Base-by-base conservation (phyloP, 1,284 basidiomycete species). In the Heterobasidion parviporum region DNA sequence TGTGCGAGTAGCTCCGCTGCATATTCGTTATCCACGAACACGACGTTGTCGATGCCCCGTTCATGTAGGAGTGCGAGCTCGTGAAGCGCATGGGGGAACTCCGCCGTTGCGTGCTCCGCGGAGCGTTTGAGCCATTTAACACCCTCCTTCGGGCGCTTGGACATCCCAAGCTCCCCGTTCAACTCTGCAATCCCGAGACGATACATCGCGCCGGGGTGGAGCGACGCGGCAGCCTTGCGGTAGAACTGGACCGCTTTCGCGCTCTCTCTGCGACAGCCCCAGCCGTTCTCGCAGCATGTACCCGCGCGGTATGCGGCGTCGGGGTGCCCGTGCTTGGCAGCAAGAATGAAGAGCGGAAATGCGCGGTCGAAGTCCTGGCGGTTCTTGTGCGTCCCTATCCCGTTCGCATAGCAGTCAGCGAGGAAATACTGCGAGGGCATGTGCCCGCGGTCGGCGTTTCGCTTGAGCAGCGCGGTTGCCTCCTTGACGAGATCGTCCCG, bases 81-180 rank as follows among this genome's bases (percentile, higher is more conserved):
- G 73, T 99, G 95, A 50, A 99, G 74, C 1, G 95, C 95, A 68
- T 98, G 95, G 1, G 95, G 94, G 69, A 96, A 98, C 72, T 97
- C 94, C 49, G 92, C 89, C 1, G 90, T 94, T 0, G 94, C 93
- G 67, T 92, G 85, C 70, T 99, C 96, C 7, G 95, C 94, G 34
- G 92, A 94, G 50, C 96, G 83, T 73, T 98, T 99, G 60, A 99
- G 82, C 94, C 95, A 98, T 72, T 97, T 97, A 63, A 99, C 93
- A 56, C 97, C 96, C 70, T 98, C 96, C 71, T 92, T 93, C 7
- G 94, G 92, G 53, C 87, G 83, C 70, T 89, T 91, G 43, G 86
- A 82, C 14, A 96, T 76, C 1, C 92, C 88, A 1, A 99, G 81
- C 68, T 98, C 93, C 59, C 96, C 96, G 66, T 99, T 99, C 59